phyloP scores from a whole-genome alignment of 495 filamentous ascomycete genomes.

The Xylaria flabelliformis region DNA sequence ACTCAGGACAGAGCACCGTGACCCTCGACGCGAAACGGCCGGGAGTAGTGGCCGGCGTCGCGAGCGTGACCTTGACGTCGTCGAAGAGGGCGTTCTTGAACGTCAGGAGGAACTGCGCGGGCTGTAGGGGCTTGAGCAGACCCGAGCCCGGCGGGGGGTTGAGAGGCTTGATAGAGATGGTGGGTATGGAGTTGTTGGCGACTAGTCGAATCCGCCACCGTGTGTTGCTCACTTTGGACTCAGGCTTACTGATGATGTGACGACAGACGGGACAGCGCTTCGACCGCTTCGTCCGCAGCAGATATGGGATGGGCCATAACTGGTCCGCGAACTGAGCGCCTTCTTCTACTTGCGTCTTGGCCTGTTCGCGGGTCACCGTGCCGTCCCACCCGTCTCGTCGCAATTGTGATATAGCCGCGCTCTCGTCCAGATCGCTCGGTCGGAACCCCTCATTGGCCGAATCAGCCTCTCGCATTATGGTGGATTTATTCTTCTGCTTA shows the following conservation, averaged over 20 bases:
- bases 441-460: conserved; percentile 72
- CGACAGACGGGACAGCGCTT: conserved; percentile 92
- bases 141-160: conserved; percentile 46
- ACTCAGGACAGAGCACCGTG: conserved; percentile 92
- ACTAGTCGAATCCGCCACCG: conserved; percentile 90
- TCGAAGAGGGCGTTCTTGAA: conserved; percentile 96
- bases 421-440: conserved; percentile 57
- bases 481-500: conserved; percentile 69
- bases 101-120: conserved; percentile 84
- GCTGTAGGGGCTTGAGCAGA: conserved; percentile 67
- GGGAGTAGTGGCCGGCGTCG: conserved; percentile 80
- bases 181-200: conserved; percentile 87
- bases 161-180: conserved; percentile 72
- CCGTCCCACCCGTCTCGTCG: conserved; percentile 49
- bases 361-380: conserved; percentile 46
- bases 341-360: conserved; percentile 56
- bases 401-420: conserved; percentile 55
- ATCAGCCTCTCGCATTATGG: conserved; percentile 78
- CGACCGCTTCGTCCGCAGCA: conserved; percentile 87
- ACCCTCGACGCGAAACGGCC: conserved; percentile 79
- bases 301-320: conserved; percentile 77
- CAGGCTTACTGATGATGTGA: conserved; percentile 95
- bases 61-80: conserved; percentile 81
- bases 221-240: conserved; percentile 82
- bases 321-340: conserved; percentile 62